Evolutionary conservation across 73 alveolate species (phyloP).

Genomic region (Chromera velia): DNA sequence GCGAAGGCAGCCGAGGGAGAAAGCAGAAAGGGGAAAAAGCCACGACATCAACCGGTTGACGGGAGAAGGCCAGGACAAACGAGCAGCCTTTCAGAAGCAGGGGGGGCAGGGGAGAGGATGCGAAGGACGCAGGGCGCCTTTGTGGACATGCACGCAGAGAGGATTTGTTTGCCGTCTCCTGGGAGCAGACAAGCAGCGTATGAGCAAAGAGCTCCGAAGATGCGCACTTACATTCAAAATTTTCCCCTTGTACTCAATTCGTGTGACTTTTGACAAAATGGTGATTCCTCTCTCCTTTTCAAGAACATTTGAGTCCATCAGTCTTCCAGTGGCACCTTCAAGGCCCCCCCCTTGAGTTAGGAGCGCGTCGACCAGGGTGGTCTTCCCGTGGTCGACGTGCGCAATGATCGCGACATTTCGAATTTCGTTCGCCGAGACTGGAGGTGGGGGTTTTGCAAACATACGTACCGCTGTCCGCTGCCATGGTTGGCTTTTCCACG

Average conservation of each 20-base stretch:
- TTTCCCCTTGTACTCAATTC: not conserved
- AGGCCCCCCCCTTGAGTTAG: slow-evolving; percentile 53
- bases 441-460: too few relatives aligned
- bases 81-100: not conserved
- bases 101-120: too few relatives aligned
- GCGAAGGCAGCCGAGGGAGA: not conserved
- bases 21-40: not conserved
- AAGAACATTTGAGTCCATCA: slow-evolving; percentile 58
- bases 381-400: slow-evolving; percentile 63
- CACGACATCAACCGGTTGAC: not conserved
- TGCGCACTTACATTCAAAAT: slow-evolving; percentile 2
- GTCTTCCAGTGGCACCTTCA: slow-evolving; percentile 53
- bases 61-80: not conserved
- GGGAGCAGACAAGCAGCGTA: too few relatives aligned
- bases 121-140: too few relatives aligned
- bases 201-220: not conserved
- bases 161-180: too few relatives aligned
- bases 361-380: slow-evolving; percentile 62
- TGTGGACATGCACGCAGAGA: too few relatives aligned
- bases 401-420: slow-evolving; percentile 70
- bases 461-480: too few relatives aligned
- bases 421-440: too few relatives aligned
- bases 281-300: slow-evolving; percentile 67
- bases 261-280: slow-evolving; percentile 35
- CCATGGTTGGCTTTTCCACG: too few relatives aligned